A percentile compares a stretch with the other conserved stretches of the same genome.
Evolutionary conservation across 192 early-diverging fungal species (phyloP).

Genomic region (Tieghemiomyces parasiticus): DNA sequence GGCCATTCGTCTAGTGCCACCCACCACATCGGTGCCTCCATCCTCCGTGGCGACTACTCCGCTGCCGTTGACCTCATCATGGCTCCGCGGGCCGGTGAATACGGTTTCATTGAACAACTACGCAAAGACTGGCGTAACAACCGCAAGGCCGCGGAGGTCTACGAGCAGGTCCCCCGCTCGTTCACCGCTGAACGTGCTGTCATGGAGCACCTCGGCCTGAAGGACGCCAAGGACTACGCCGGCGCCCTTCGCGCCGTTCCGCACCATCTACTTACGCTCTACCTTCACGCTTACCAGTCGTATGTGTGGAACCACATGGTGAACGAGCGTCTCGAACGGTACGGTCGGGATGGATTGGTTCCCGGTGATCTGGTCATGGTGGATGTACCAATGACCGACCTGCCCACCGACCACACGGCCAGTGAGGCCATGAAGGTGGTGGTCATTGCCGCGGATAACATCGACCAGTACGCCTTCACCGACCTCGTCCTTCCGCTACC

Average conservation of each 20-base stretch:
- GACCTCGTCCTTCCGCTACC: conserved; percentile 92
- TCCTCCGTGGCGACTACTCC: conserved; percentile 33
- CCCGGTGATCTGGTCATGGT: conserved; percentile 74
- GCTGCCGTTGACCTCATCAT: conserved; percentile 42
- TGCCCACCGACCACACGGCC: neutral
- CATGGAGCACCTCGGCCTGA: conserved; percentile 36
- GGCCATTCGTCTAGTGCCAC: conserved; percentile 72
- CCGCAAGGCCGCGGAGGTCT: conserved; percentile 39
- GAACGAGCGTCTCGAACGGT: conserved; percentile 49
- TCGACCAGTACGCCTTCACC: conserved; percentile 51
- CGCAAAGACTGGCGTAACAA: conserved; percentile 49
- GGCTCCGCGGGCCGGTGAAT: conserved; percentile 64
- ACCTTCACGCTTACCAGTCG: conserved; percentile 94
- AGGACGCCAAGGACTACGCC: conserved; percentile 26
- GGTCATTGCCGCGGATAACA: conserved; percentile 51
- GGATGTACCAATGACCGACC: neutral
- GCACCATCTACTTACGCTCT: conserved; percentile 75
- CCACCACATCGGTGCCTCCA: conserved; percentile 58
- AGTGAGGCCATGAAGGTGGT: conserved; percentile 16
- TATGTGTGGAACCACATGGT: conserved; percentile 84
- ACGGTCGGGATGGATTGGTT: conserved; percentile 45
- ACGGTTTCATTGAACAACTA: conserved; percentile 40
- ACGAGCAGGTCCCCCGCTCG: conserved; percentile 45
- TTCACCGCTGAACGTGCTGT: conserved; percentile 61
- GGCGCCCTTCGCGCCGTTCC: conserved; percentile 63